Conservation (phyloP, 2,329 filamentous ascomycete genomes). For the Lecanicillium sp. region DNA sequence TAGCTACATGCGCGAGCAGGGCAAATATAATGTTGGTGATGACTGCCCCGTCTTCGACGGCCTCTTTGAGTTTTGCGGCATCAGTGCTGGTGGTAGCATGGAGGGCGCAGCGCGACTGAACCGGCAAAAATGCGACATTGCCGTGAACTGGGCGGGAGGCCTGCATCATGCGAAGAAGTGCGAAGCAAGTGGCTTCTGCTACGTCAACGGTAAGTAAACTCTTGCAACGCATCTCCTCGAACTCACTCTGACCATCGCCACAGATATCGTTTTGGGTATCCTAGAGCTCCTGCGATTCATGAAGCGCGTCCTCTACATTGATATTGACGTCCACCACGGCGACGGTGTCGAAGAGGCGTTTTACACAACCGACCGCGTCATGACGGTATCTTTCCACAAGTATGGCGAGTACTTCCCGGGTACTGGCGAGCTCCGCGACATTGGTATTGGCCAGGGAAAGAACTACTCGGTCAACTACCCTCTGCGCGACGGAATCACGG, state of each 20-base stretch:
- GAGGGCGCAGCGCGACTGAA: conserved; percentile 87
- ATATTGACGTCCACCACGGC: conserved; percentile 91
- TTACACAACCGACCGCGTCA: conserved; percentile 85
- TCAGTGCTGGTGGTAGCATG: conserved; percentile 90
- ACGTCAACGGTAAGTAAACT: conserved; percentile 74
- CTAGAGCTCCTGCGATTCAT: conserved; percentile 86
- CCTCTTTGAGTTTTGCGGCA: conserved; percentile 92
- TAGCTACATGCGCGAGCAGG: conserved; percentile 76
- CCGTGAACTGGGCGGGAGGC: conserved; percentile 96
- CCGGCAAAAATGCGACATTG: conserved; percentile 88
- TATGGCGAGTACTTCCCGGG: conserved; percentile 96
- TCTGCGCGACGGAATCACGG: conserved; percentile 84
- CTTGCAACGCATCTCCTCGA: background rate
- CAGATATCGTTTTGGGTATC: conserved; percentile 93
- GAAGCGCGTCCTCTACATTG: conserved; percentile 94
- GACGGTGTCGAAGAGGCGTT: conserved; percentile 92
- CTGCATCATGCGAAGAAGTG: conserved; percentile 97
- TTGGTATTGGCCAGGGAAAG: conserved; percentile 80
- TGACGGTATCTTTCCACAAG: conserved; percentile 93
- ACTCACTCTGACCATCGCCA: conserved; percentile 5
- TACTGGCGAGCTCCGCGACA: conserved; percentile 79
- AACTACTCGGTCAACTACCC: conserved; percentile 90
- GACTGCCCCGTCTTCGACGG: conserved; percentile 98
- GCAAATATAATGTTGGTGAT: conserved; percentile 89
- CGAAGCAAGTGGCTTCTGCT: conserved; percentile 95